phyloP scores from a whole-genome alignment of 2,329 filamentous ascomycete species.

The Monilinia aucupariae region DNA sequence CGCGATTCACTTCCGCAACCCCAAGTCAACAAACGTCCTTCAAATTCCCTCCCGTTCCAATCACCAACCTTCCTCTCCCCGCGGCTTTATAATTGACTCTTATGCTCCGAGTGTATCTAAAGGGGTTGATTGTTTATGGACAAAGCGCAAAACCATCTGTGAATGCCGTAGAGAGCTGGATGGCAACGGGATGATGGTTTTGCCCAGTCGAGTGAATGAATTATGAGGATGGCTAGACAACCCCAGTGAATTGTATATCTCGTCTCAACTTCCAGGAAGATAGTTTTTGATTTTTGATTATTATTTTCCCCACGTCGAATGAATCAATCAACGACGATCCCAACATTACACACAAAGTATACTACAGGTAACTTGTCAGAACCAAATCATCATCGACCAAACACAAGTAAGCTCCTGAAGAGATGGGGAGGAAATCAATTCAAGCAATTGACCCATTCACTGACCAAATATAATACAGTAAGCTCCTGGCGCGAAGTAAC shows the following conservation, averaged over 20 bases:
- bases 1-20: neutral
- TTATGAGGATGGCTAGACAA: neutral
- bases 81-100: neutral
- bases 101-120: neutral
- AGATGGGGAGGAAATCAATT: slow-evolving; percentile 18
- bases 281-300: neutral
- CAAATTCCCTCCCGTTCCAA: neutral
- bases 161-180: neutral
- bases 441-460: slow-evolving; percentile 29
- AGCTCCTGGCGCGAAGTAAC: slow-evolving; percentile 24
- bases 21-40: neutral
- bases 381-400: slow-evolving; percentile 5
- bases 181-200: neutral
- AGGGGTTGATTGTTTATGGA: neutral
- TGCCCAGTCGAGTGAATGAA: neutral
- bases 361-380: slow-evolving; percentile 29
- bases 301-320: slow-evolving; percentile 1
- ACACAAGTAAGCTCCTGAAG: slow-evolving; percentile 15
- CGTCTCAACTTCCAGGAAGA: neutral
- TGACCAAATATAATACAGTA: slow-evolving; percentile 35
- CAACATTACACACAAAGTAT: slow-evolving; percentile 17
- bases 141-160: neutral
- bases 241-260: neutral
- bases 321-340: slow-evolving; percentile 9
- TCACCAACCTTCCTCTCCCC: neutral